These are phyloP conservation scores for Schoenoplectus tabernaemontani DNA, from an alignment of 202 grass and related monocot species.

Conservation along the genomic window DNA sequence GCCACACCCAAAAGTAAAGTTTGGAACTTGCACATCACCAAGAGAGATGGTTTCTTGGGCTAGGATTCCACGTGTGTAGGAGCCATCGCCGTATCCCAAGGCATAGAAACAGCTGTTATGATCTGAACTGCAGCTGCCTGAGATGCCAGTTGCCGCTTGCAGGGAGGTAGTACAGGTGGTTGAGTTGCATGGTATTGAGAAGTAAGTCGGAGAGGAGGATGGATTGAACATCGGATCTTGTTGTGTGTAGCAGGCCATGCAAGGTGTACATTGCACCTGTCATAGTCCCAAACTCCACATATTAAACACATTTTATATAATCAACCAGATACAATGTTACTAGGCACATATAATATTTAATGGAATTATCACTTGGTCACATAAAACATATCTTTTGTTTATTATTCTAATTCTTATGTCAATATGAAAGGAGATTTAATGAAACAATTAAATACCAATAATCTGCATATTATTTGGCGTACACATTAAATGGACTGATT, in stretches of 20 bases:
- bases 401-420: neutral
- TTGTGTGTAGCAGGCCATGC: slow-evolving; percentile 55
- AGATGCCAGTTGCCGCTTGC: slow-evolving; percentile 48
- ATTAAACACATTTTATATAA: neutral
- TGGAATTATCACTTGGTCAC: neutral
- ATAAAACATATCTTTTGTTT: neutral
- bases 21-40: slow-evolving; percentile 31
- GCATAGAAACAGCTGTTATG: slow-evolving; percentile 56
- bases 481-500: too few species aligned
- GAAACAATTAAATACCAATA: too few species aligned
- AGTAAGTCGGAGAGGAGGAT: slow-evolving; percentile 46
- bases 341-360: neutral
- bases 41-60: slow-evolving; percentile 52
- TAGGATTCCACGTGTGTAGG: slow-evolving; percentile 64
- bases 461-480: too few species aligned
- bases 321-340: neutral
- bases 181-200: slow-evolving; percentile 57
- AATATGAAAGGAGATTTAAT: neutral
- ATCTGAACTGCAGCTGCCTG: slow-evolving; percentile 35
- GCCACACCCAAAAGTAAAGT: slow-evolving; percentile 75
- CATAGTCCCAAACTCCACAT: neutral
- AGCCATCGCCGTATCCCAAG: slow-evolving; percentile 70
- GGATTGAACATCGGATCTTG: slow-evolving; percentile 67
- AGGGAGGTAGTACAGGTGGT: slow-evolving; percentile 49
- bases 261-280: slow-evolving; percentile 67